Conservation (phyloP, 164 flowering plant species). For the Annona squamosa region DNA sequence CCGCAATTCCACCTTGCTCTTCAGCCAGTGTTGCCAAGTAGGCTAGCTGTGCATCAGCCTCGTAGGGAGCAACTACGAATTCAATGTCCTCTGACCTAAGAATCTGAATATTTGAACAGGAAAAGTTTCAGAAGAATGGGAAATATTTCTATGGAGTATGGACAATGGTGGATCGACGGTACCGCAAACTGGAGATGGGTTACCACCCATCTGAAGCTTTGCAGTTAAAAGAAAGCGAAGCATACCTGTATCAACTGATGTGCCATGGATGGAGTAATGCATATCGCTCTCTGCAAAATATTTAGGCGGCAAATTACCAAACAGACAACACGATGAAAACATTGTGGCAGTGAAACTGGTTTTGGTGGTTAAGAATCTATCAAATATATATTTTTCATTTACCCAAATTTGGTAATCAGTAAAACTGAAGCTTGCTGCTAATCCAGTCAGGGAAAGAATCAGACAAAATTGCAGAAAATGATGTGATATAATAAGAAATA, state of each 20-base stretch:
- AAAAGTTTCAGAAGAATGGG: background rate
- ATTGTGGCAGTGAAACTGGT: too few relatives aligned
- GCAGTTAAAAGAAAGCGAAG: background rate
- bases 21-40: conserved; percentile 46
- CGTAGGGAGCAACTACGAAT: conserved; percentile 83
- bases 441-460: too few relatives aligned
- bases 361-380: too few relatives aligned
- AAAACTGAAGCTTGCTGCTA: too few relatives aligned
- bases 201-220: background rate
- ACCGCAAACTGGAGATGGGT: background rate
- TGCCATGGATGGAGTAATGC: conserved; percentile 71
- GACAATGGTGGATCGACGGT: background rate
- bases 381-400: too few relatives aligned
- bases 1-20: conserved; percentile 57
- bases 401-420: too few relatives aligned
- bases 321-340: background rate
- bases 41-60: conserved; percentile 93
- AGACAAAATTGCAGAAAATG: too few relatives aligned
- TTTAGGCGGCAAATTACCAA: background rate
- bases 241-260: conserved; percentile 58
- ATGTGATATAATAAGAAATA: too few relatives aligned
- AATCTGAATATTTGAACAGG: conserved; percentile 29
- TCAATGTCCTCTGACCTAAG: conserved; percentile 57
- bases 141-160: background rate
- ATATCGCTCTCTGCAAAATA: conserved; percentile 53